A percentile compares a stretch with the other conserved stretches of the same genome.
These are phyloP conservation scores for Entomortierella chlamydospora DNA, from an alignment of 192 early-diverging fungal genomes.

Conservation along the genomic window DNA sequence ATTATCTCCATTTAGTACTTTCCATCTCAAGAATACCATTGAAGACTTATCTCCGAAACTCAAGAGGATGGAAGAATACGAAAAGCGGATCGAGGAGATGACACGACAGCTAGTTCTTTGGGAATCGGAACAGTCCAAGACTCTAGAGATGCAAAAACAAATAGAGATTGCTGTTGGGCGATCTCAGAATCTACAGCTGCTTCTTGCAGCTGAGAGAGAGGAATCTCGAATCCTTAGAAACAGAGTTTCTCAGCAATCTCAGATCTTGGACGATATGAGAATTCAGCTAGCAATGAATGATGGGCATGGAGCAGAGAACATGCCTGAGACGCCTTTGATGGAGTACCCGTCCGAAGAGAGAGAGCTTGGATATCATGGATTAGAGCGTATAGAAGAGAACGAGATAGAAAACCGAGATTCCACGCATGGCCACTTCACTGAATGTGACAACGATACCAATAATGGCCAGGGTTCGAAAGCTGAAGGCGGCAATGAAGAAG, in stretches of 20 bases:
- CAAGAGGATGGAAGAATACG: constrained; percentile 59
- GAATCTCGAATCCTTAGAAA: constrained; percentile 29
- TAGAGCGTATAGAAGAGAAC: not conserved
- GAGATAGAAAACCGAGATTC: not conserved
- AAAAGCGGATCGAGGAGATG: constrained; percentile 61
- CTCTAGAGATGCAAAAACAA: constrained; percentile 57
- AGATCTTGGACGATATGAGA: constrained; percentile 52
- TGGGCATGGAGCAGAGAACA: not conserved
- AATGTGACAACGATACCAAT: not conserved
- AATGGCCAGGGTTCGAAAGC: not conserved
- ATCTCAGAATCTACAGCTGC: constrained; percentile 48
- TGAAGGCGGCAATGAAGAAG: not conserved
- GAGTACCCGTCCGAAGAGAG: constrained; percentile 5
- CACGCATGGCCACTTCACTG: no score
- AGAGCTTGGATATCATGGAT: no score
- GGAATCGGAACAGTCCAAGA: constrained; percentile 50
- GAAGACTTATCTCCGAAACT: constrained; percentile 59
- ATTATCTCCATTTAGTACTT: constrained; percentile 40
- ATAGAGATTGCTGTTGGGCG: constrained; percentile 55
- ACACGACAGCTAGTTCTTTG: constrained; percentile 63
- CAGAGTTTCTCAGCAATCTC: constrained; percentile 39
- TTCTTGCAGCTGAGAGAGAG: constrained; percentile 39
- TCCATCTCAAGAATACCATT: constrained; percentile 59
- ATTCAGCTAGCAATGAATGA: constrained; percentile 41
- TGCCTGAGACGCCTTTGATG: not conserved